phyloP scores from a whole-genome alignment of 2,329 filamentous ascomycete species.

The Aspergillus cejpii region DNA sequence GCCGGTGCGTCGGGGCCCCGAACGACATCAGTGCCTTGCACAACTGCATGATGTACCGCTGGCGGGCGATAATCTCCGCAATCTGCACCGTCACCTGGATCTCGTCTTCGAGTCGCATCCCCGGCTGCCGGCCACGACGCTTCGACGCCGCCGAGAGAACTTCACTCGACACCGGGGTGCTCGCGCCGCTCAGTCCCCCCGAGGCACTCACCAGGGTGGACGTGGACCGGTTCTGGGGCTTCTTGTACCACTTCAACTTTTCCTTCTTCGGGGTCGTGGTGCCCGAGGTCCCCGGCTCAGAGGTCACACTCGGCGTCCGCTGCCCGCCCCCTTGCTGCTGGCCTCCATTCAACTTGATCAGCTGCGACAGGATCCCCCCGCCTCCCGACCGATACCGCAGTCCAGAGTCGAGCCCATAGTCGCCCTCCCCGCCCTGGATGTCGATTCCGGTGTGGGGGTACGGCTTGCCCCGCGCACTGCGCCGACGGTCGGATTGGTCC shows the following conservation, averaged over 20 bases:
- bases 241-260: conserved; percentile 33
- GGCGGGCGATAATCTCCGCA: conserved; percentile 65
- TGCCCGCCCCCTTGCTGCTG: conserved; percentile 9
- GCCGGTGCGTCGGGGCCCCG: conserved; percentile 80
- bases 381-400: conserved; percentile 23
- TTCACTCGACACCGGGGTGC: conserved; percentile 25
- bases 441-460: conserved; percentile 6
- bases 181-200: conserved; percentile 23
- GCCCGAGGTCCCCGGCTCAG: conserved; percentile 6
- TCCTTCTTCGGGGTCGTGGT: conserved; percentile 13
- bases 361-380: conserved; percentile 29
- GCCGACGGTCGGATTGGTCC: conserved; percentile 19
- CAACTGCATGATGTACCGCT: conserved; percentile 75
- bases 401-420: conserved; percentile 9
- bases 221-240: conserved; percentile 20
- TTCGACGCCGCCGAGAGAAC: conserved; percentile 24
- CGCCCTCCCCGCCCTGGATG: conserved; percentile 7
- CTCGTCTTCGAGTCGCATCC: conserved; percentile 40
- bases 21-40: conserved; percentile 84
- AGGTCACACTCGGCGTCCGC: conserved; percentile 7
- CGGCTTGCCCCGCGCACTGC: conserved; percentile 6
- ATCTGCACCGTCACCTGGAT: conserved; percentile 56
- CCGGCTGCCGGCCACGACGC: conserved; percentile 18
- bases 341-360: conserved; percentile 25
- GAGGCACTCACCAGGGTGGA: conserved; percentile 19